These are phyloP conservation scores for Russula ochroleuca DNA, from an alignment of 768 basidiomycete genomes.

Conservation along the genomic window DNA sequence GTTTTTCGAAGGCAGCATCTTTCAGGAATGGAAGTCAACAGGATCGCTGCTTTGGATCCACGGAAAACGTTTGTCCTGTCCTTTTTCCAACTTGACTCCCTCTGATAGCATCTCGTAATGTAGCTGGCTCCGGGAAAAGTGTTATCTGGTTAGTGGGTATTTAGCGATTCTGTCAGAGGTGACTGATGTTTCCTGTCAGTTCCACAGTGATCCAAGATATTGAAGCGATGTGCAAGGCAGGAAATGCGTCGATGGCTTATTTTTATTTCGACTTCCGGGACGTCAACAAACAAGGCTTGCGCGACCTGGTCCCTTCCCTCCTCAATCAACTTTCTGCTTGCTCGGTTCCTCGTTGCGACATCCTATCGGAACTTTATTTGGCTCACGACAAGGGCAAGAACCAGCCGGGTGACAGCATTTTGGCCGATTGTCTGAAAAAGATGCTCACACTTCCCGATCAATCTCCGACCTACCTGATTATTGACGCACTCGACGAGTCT, in stretches of 20 bases:
- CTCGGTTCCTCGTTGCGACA: background rate
- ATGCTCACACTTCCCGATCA: conserved; percentile 1
- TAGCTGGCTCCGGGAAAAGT: conserved; percentile 13
- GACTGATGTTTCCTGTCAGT: background rate
- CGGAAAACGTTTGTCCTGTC: conserved; percentile 5
- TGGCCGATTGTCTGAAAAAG: background rate
- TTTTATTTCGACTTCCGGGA: conserved; percentile 3
- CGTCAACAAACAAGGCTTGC: background rate
- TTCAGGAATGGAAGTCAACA: background rate
- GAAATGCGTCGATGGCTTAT: background rate
- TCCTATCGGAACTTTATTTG: background rate
- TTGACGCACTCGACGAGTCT: conserved; percentile 11
- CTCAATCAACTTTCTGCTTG: background rate
- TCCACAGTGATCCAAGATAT: conserved; percentile 5
- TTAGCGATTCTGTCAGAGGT: background rate
- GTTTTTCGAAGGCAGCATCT: background rate
- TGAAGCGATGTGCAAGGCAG: background rate
- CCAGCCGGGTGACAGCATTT: background rate
- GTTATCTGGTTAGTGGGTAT: background rate
- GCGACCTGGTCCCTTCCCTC: background rate
- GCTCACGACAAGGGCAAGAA: background rate
- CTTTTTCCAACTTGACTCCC: too few species aligned
- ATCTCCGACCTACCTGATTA: background rate
- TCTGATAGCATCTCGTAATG: background rate
- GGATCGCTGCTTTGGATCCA: conserved; percentile 1